These are phyloP conservation scores for Nannizzia gypsea DNA, from an alignment of 2,329 filamentous ascomycete genomes.

Conservation along the genomic window DNA sequence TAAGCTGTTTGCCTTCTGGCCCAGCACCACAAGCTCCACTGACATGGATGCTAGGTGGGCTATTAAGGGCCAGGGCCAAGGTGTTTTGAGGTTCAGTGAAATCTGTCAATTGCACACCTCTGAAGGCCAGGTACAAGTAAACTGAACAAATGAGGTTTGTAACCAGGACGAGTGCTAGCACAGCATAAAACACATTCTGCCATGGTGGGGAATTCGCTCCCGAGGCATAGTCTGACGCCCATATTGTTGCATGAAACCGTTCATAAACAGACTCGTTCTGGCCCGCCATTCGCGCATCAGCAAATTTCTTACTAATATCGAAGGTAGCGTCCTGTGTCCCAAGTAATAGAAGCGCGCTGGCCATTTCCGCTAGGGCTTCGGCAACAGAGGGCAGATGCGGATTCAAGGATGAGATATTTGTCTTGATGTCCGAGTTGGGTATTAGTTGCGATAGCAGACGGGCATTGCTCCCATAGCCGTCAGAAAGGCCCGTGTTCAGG, in stretches of 20 bases:
- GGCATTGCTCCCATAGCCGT: constrained; percentile 48
- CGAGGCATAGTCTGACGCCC: constrained; percentile 58
- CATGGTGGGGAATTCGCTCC: constrained; percentile 46
- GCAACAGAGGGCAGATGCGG: constrained; percentile 52
- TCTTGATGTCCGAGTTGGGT: constrained; percentile 25
- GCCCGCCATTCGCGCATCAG: constrained; percentile 18
- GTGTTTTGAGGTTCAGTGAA: constrained; percentile 68
- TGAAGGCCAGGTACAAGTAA: constrained; percentile 48
- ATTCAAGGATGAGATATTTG: constrained; percentile 31
- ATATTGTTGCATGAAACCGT: constrained; percentile 51
- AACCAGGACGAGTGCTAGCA: constrained; percentile 53
- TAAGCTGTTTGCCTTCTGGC: constrained; percentile 40
- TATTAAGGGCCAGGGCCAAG: constrained; percentile 60
- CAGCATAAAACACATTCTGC: constrained; percentile 55
- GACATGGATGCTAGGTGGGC: constrained; percentile 41
- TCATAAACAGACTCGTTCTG: constrained; percentile 29
- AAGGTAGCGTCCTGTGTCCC: constrained; percentile 50
- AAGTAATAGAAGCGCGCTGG: constrained; percentile 53
- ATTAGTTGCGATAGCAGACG: constrained; percentile 48
- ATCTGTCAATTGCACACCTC: constrained; percentile 56
- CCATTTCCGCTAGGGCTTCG: constrained; percentile 61
- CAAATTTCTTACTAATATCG: constrained; percentile 31
- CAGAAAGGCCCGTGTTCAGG: constrained; percentile 44
- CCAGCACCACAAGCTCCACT: constrained; percentile 47
- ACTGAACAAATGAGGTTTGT: constrained; percentile 54